Evolutionary conservation across 2,329 filamentous ascomycete species (phyloP).

Genomic region (Immersiporthe knoxdaviesiana): DNA sequence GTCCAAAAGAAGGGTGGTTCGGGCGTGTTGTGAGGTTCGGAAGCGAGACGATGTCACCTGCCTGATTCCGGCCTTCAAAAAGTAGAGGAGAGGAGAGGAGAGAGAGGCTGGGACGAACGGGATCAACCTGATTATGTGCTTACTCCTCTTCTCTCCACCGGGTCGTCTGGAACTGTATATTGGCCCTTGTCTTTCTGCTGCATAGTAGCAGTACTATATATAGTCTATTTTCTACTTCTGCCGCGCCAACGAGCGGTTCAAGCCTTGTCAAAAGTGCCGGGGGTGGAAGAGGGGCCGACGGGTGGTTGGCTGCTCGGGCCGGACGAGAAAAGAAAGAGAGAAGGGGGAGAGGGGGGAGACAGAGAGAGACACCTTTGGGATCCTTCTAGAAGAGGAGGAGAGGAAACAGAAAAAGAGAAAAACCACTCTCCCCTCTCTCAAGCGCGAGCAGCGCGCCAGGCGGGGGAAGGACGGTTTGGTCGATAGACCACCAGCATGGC

Average conservation of each 20-base stretch:
- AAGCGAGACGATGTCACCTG: slow-evolving; percentile 7
- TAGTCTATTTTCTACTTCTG: not conserved
- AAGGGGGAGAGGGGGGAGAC: no score
- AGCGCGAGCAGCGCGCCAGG: slow-evolving; percentile 1
- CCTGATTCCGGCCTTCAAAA: slow-evolving; percentile 6
- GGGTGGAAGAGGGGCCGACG: not conserved
- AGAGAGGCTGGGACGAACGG: not conserved
- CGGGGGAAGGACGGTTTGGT: not conserved
- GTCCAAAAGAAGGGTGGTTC: not conserved
- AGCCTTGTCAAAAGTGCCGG: not conserved
- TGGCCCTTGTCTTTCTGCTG: not conserved
- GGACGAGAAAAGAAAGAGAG: not conserved
- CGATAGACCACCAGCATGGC: not conserved
- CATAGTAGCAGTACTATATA: not conserved
- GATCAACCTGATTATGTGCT: not conserved
- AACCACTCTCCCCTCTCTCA: not conserved
- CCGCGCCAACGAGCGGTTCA: not conserved
- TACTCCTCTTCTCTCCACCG: not conserved
- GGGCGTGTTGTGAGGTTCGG: not conserved
- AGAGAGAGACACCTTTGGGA: no score
- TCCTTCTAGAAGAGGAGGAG: not conserved
- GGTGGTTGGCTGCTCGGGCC: not conserved
- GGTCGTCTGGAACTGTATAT: not conserved
- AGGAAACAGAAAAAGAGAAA: not conserved
- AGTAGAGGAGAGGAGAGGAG: not conserved